Conservation (phyloP, 495 filamentous ascomycete species). For the Symbiotaphrina buchneri region DNA sequence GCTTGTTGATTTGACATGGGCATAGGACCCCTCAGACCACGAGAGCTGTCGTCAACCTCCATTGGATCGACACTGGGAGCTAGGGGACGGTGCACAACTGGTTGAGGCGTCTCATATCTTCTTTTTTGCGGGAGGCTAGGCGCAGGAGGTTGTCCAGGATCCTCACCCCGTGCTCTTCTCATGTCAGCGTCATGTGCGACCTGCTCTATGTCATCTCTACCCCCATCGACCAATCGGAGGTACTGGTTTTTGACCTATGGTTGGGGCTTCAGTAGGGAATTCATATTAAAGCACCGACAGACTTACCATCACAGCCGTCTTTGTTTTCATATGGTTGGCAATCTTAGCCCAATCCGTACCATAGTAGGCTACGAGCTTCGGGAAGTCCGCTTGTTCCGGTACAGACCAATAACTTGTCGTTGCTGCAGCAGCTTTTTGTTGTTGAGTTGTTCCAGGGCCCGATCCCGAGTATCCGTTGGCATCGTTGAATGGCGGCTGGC, state of each 20-base stretch:
- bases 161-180: slow-evolving; percentile 45
- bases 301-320: slow-evolving; percentile 82
- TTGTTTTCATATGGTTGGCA: slow-evolving; percentile 69
- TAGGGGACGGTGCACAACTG: slow-evolving; percentile 32
- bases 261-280: slow-evolving; percentile 4
- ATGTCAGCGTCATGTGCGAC: slow-evolving; percentile 48
- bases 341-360: slow-evolving; percentile 78
- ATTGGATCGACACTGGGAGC: slow-evolving; percentile 34
- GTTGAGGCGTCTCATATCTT: slow-evolving; percentile 27
- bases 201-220: slow-evolving; percentile 43
- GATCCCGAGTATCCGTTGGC: slow-evolving; percentile 1
- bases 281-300: slow-evolving; percentile 4
- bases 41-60: slow-evolving; percentile 31
- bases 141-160: slow-evolving; percentile 39
- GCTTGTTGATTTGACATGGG: too few species aligned
- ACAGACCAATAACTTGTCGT: slow-evolving; percentile 97
- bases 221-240: slow-evolving; percentile 48
- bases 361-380: slow-evolving; percentile 51
- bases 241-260: slow-evolving; percentile 82
- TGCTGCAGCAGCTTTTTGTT: slow-evolving; percentile 23
- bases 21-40: too few species aligned
- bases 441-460: background rate
- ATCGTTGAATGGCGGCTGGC: slow-evolving; percentile 4
- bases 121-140: slow-evolving; percentile 17
- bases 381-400: slow-evolving; percentile 69